Base-by-base conservation (phyloP, 2,329 filamentous ascomycete genomes). In the Ophiostoma ips region DNA sequence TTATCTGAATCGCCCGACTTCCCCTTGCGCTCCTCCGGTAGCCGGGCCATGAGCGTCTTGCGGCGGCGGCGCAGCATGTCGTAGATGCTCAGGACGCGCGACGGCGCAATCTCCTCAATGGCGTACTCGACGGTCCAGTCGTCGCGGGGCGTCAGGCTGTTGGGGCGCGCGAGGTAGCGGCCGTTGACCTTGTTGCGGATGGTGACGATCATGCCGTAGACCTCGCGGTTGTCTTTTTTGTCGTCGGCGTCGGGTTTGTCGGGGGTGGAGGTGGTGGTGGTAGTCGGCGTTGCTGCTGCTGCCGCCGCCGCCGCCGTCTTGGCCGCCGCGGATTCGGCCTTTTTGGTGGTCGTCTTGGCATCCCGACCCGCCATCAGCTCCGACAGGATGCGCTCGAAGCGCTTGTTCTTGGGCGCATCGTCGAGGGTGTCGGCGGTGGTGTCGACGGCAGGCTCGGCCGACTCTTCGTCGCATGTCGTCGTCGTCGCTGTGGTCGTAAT, bases 61-160 rank as follows among this genome's bases (percentile, higher is more conserved):
- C 54, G 54, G 44, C 55, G 55, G 33, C 53, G 51, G 35, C 44
- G 45, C 43, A 49, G 40, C 50, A 53, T 31, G 16, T 34, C 28
- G 49, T 56, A 58, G 30, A 58, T 53, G 30, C 28, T 40, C 5
- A 10, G 15, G 11, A 52, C 52, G 2, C 53, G 53, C 18, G 16
- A 13, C 5, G 24, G 21, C 30, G 28, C 9, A 18, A 57, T 57
- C 35, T 56, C 83, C 43, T 75, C 72, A 45, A 95, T 66, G 34
- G 80, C 73, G 64, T 94, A 95, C 58, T 92, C 79, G n/a, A 95
- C 69, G 0, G 67, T 63, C 89, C 89, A 95, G 59, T 55, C 79
- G 52, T 61, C 63, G 6, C 10, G 18, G 13, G 58, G 31, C 0
- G 48, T 63, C 43, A 82, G 61, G 0, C 70, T 57, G 1, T 65